A percentile compares a stretch with the other conserved stretches of the same genome.
phyloP scores from a whole-genome alignment of 805 yeast genomes.

The Candida saitoana region DNA sequence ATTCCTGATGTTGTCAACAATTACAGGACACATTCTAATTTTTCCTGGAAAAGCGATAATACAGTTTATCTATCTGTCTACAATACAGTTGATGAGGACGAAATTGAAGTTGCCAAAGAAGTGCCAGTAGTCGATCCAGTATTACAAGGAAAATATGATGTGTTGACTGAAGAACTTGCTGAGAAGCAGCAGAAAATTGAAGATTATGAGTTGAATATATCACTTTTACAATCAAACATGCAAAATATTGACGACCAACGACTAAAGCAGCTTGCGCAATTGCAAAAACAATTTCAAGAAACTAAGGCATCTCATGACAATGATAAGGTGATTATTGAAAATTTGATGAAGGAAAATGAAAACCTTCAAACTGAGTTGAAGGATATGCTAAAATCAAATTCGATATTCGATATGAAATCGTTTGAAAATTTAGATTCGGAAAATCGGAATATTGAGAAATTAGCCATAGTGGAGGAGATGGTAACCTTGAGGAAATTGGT shows the following conservation, averaged over 20 bases:
- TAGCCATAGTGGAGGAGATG: slow-evolving; percentile 44
- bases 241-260: slow-evolving; percentile 24
- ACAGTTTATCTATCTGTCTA: not conserved
- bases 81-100: not conserved
- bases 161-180: not conserved
- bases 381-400: slow-evolving; percentile 4
- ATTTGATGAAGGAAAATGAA: slow-evolving; percentile 21
- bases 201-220: slow-evolving; percentile 44
- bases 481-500: slow-evolving; percentile 36
- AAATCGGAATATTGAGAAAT: slow-evolving; percentile 25
- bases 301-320: slow-evolving; percentile 18
- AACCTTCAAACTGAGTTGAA: slow-evolving; percentile 19
- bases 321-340: slow-evolving; percentile 17
- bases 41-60: not conserved
- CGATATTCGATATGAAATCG: slow-evolving; percentile 15
- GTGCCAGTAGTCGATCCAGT: not conserved
- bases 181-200: slow-evolving; percentile 30
- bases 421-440: slow-evolving; percentile 33
- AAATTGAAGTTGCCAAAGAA: not conserved
- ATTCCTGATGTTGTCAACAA: not conserved
- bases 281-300: slow-evolving; percentile 11
- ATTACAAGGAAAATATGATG: not conserved
- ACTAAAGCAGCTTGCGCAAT: slow-evolving; percentile 20
- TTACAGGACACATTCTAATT: not conserved
- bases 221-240: slow-evolving; percentile 43